Conservation (phyloP, 2,329 filamentous ascomycete genomes). For the Penicillium sp. region DNA sequence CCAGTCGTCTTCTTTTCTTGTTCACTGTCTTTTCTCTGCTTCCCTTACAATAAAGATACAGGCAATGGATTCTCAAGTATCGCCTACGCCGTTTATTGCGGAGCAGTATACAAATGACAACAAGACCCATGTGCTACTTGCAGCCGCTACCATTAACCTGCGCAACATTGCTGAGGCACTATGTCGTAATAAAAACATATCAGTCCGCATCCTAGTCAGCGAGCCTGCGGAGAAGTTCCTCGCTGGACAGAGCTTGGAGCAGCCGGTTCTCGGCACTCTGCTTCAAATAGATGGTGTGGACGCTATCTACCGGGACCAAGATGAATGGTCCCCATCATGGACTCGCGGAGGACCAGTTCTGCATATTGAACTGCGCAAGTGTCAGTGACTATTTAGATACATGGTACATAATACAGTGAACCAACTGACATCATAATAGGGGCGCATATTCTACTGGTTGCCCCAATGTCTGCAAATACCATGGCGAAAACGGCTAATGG, state of each 20-base stretch:
- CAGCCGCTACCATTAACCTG: slow-evolving; percentile 81
- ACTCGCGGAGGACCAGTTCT: slow-evolving; percentile 73
- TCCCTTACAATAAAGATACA: background rate
- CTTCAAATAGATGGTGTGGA: slow-evolving; percentile 67
- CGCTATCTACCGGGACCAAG: slow-evolving; percentile 75
- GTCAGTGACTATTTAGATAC: background rate
- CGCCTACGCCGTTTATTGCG: slow-evolving; percentile 10
- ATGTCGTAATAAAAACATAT: slow-evolving; percentile 52
- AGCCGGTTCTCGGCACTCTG: slow-evolving; percentile 65
- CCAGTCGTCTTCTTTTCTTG: background rate
- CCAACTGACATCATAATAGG: slow-evolving; percentile 38
- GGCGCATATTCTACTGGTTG: slow-evolving; percentile 77
- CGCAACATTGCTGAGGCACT: slow-evolving; percentile 58
- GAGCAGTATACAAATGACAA: slow-evolving; percentile 20
- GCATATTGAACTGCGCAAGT: slow-evolving; percentile 79
- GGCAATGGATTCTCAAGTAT: slow-evolving; percentile 4
- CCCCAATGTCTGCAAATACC: slow-evolving; percentile 78
- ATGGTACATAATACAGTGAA: background rate
- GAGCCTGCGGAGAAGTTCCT: slow-evolving; percentile 72
- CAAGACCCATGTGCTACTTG: slow-evolving; percentile 49
- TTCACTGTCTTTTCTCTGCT: background rate
- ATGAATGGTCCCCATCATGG: slow-evolving; percentile 82
- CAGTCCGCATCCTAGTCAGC: slow-evolving; percentile 83
- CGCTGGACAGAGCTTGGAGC: slow-evolving; percentile 69
- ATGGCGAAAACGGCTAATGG: slow-evolving; percentile 81